Base-by-base conservation (phyloP, 1,139 yeast genomes). In the Sugiyamaella xylanicola region DNA sequence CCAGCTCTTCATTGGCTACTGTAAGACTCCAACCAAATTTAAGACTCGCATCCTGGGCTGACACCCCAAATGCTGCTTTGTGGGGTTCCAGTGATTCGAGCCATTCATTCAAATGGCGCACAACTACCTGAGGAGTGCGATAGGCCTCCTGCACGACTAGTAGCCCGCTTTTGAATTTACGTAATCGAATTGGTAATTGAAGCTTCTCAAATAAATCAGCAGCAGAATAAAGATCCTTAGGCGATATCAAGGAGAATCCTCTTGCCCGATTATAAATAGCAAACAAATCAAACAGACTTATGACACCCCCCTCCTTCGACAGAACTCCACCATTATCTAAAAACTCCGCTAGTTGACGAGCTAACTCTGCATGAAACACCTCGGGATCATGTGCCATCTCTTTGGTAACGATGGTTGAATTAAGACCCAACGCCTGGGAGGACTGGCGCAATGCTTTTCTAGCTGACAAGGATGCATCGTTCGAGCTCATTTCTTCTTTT, bases 11-110 rank as follows among this genome's bases (percentile, higher is more conserved):
- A 15, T 75, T 76, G 2, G 92, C 79, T 16, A 89, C 83, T 32
- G 83, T 81, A 44, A 85, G 76, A 16, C 92, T 84, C 92, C 95
- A 88, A 36, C 75, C 74, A 59, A 85, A 78, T 59, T 78, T 79
- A 54, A 81, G 80, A 59, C 86, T 79, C 13, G 82, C 75, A 52
- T 81, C 76, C 42, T 72, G 69, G 3, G 75, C 73, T 2, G 74
- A 67, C n/a, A 74, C 70, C 0, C 80, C 87, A 17, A 61, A 56
- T 4, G 61, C 65, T 1, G 60, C 62, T 44, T 65, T 64, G 62
- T 68, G 63, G 2, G 63, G 63, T 32, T 62, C 69, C 13, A 61
- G 59, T 11, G 53, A 44, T 4, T 50, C 42, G n/a, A 77, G 64
- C 69, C 78, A 75, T 3, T 60, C 64, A 22, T 65, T 60, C 2